These are phyloP conservation scores for Marasmius fiardii DNA, from an alignment of 1,284 basidiomycete genomes.

Conservation along the genomic window DNA sequence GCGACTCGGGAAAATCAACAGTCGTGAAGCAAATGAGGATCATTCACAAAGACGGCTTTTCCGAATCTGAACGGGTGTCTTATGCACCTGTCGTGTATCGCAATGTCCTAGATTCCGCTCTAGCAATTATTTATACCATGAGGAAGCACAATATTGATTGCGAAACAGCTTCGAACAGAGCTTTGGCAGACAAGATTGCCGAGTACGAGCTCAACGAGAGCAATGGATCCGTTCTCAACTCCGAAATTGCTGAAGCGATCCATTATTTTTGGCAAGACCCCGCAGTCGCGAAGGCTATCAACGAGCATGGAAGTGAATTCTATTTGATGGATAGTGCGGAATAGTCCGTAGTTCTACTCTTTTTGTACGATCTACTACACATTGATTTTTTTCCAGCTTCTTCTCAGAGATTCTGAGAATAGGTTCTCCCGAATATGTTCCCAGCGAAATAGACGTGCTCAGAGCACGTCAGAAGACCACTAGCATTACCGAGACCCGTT, in stretches of 20 bases:
- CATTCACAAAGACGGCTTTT: constrained; percentile 94
- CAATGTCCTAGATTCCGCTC: constrained; percentile 87
- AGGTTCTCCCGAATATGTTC: constrained; percentile 76
- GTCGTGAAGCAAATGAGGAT: constrained; percentile 99
- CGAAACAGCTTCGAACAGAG: constrained; percentile 72
- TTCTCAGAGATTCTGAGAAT: constrained; percentile 86
- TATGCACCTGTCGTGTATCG: constrained; percentile 84
- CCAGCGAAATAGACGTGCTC: constrained; percentile 88
- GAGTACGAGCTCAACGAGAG: constrained; percentile 48
- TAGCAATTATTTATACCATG: constrained; percentile 88
- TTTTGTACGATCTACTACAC: neutral
- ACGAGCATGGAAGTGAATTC: constrained; percentile 81
- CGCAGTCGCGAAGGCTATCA: constrained; percentile 83
- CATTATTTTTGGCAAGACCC: constrained; percentile 89
- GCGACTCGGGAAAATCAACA: constrained; percentile 89
- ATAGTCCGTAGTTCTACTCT: constrained; percentile 57
- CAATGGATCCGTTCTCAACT: constrained; percentile 44
- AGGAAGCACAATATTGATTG: constrained; percentile 88
- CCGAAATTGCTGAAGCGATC: constrained; percentile 76
- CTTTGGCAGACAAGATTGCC: constrained; percentile 62
- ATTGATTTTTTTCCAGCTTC: constrained; percentile 53
- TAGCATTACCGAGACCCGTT: constrained; percentile 90
- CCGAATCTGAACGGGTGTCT: constrained; percentile 73
- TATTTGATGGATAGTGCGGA: constrained; percentile 96
- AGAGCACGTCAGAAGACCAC: constrained; percentile 89